Evolutionary conservation across 768 basidiomycete genomes (phyloP), one percentile per base, ranked within the genome.

Genomic region (Boletus tylopilopsis): DNA sequence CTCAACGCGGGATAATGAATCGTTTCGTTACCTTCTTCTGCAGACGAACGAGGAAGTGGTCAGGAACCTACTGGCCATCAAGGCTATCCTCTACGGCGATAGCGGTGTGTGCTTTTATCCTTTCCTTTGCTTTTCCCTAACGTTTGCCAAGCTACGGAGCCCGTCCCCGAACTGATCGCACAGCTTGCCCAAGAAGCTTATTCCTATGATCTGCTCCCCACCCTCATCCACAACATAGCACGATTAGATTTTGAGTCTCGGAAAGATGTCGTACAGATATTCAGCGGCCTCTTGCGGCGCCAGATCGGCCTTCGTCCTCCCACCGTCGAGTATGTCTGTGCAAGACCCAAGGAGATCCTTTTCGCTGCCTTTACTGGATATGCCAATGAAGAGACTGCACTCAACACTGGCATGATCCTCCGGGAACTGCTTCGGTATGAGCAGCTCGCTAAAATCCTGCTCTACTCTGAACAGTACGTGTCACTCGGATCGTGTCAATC

Each of bases 401-500:
- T 99, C 50, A 99, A 99, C 61, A 97, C 95, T 0, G 95, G 96
- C 9, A 95, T 96, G 93, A 89, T 98, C 49, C 74, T 99, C 42
- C 90, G 91, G 62, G 96, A 98, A 72, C 96, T 98, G 90, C 72
- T 99, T 57, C 79, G 87, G 55, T 90, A 96, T 64, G 96, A 99
- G 65, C 83, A 88, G 42, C 71, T 99, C 22, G 85, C 86, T 36
- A 91, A 94, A 76, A 84, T 94, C 45, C 69, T 98, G 44, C 78
- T 99, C 36, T 81, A 95, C 63, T 94, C 93, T 12, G 94, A 98
- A 54, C 84, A 95, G 95, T 95, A 67, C 68, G 92, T 76, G 8
- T 40, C 19, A 23, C 16, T 39, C 21, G 21, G 23, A 3, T 30
- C 13, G n/a, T 5, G 11, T 30, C 29, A 40, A 29, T 18, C 9